These are phyloP conservation scores for Solanum lignicaule DNA, from an alignment of 257 asterid species.

Conservation along the genomic window DNA sequence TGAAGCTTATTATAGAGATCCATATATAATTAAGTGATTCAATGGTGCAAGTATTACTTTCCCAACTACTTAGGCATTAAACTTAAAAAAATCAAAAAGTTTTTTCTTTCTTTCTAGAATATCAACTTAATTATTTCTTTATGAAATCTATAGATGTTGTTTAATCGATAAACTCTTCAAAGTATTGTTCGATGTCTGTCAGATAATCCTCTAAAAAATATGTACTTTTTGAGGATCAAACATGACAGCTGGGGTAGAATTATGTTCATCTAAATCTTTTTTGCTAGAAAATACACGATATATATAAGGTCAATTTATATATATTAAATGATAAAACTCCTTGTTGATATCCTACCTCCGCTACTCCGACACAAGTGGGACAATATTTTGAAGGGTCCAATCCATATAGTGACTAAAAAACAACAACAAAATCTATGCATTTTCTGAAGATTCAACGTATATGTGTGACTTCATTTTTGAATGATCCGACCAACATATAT, in stretches of 20 bases:
- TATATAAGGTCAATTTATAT: not conserved
- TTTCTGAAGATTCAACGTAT: not conserved
- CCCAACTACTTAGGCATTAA: not conserved
- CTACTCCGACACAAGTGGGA: not conserved
- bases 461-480: not conserved
- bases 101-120: not conserved
- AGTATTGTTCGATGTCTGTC: rapidly evolving
- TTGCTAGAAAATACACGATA: not conserved
- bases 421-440: not conserved
- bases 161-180: not conserved
- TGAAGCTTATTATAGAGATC: not conserved
- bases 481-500: not conserved
- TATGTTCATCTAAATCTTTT: not conserved
- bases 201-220: not conserved
- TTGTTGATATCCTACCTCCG: not conserved
- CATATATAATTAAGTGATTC: not conserved
- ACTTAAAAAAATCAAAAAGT: not conserved
- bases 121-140: not conserved
- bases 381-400: not conserved
- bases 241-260: not conserved
- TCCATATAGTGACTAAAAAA: rapidly evolving
- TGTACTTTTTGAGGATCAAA: not conserved
- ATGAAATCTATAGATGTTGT: not conserved
- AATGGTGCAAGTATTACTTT: not conserved
- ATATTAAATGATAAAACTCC: not conserved